Evolutionary conservation across 1,284 basidiomycete species (phyloP), one percentile per base, ranked within the genome.

Genomic region (Moesziomyces sp.): DNA sequence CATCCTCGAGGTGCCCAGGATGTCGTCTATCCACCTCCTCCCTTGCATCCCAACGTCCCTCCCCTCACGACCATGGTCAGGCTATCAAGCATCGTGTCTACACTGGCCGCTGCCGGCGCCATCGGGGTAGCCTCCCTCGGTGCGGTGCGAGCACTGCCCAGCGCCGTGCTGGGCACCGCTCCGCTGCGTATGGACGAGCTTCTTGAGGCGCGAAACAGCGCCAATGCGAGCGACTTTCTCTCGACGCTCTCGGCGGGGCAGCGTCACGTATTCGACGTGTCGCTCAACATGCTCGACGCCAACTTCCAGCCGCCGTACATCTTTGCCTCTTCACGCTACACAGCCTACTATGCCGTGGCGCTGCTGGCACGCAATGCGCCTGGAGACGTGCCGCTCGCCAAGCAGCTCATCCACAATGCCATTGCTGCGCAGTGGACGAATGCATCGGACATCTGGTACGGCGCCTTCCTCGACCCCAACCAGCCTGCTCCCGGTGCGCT

Each of bases 311-410:
- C 64, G 8, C 64, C 64, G 7, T 66, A 43, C 58, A 56, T 66
- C 42, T 68, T 68, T 49, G 65, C 34, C 11, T 68, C 65, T 9
- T 62, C 65, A 24, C 58, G 65, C 35, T 68, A 68, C 59, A 62
- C 58, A 0, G 65, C 59, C 28, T 68, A 68, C 58, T 68, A 68
- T 24, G 65, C 65, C 24, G 58, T 68, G 23, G 62, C 65, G 34
- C 50, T 68, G 9, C 59, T 68, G 2, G 65, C 65, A 13, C 58
- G 65, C 13, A 68, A 68, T 24, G 55, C 46, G 19, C 65, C 65
- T n/a, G 65, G 65, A 7, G 65, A 68, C 34, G 58, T 49, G 42
- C 53, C 43, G 5, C 51, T 68, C 8, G 65, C 65, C 4, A 62
- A 58, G 21, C 46, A 61, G 51, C 59, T 68, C 34, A 54, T 68